Evolutionary conservation across 1,284 basidiomycete genomes (phyloP).

Genomic region (Farysia itapuensis): DNA sequence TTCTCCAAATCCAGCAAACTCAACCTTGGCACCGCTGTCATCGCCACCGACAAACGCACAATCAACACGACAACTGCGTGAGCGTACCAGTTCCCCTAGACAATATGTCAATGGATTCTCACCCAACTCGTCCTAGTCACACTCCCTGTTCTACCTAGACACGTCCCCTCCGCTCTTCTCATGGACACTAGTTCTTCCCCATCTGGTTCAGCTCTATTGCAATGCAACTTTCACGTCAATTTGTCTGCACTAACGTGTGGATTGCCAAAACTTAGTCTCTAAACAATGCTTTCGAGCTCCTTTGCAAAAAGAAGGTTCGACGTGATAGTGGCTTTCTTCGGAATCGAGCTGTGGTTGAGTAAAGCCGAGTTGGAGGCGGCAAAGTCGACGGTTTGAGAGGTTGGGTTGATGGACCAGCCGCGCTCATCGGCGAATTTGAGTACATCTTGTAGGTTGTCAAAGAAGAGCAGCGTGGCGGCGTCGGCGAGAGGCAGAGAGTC

Average conservation of each 20-base stretch:
- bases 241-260: no score
- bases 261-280: no score
- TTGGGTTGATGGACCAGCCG: slow-evolving; percentile 60
- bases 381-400: slow-evolving; percentile 58
- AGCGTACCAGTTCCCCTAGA: slow-evolving; percentile 1
- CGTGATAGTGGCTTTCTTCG: slow-evolving; percentile 54
- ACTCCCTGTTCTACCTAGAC: no score
- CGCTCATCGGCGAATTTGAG: slow-evolving; percentile 73
- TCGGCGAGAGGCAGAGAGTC: slow-evolving; percentile 82
- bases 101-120: slow-evolving; percentile 24
- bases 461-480: slow-evolving; percentile 83
- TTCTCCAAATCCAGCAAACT: not conserved
- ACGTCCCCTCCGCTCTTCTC: no score
- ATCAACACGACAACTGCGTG: not conserved
- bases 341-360: slow-evolving; percentile 27
- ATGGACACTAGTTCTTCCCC: no score
- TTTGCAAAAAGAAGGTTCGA: slow-evolving; percentile 56
- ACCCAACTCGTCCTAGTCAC: no score
- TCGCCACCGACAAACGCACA: not conserved
- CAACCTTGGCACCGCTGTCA: no score
- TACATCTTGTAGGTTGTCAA: slow-evolving; percentile 75
- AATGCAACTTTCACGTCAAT: no score
- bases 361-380: slow-evolving; percentile 21
- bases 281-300: slow-evolving; percentile 59
- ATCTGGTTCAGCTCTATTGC: no score